Conservation (phyloP, 352 stramenopile genomes). For the Phytophthora colocasiae region DNA sequence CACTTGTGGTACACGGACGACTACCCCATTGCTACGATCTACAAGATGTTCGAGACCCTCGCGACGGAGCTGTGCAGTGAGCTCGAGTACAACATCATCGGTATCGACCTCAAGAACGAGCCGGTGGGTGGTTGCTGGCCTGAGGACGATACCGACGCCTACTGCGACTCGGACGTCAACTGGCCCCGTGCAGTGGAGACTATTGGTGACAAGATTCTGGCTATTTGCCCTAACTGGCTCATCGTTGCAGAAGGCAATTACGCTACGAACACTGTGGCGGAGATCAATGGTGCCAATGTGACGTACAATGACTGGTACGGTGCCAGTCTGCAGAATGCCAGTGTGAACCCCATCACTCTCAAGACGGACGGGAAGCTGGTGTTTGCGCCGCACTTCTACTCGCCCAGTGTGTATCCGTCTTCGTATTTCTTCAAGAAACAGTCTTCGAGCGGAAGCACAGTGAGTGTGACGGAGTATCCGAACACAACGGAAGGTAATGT, state of each 20-base stretch:
- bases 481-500: conserved; percentile 68
- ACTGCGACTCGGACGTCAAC: conserved; percentile 64
- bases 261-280: conserved; percentile 43
- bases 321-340: conserved; percentile 82
- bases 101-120: conserved; percentile 88
- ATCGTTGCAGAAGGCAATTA: conserved; percentile 76
- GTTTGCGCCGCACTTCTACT: conserved; percentile 87
- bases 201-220: conserved; percentile 67
- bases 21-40: conserved; percentile 58
- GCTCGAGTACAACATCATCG: conserved; percentile 87
- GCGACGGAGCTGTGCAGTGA: conserved; percentile 73
- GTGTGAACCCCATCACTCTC: conserved; percentile 71
- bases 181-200: conserved; percentile 77
- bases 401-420: conserved; percentile 75
- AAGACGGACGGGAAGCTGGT: conserved; percentile 73
- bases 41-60: conserved; percentile 79
- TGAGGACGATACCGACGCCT: conserved; percentile 55
- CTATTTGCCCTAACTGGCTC: conserved; percentile 82
- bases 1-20: conserved; percentile 75
- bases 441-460: conserved; percentile 37
- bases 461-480: conserved; percentile 67
- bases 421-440: conserved; percentile 82
- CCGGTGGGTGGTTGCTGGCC: conserved; percentile 79
- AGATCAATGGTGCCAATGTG: conserved; percentile 68
- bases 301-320: conserved; percentile 87